phyloP scores from a whole-genome alignment of 2,329 filamentous ascomycete species.

The Colletotrichum coccodes region DNA sequence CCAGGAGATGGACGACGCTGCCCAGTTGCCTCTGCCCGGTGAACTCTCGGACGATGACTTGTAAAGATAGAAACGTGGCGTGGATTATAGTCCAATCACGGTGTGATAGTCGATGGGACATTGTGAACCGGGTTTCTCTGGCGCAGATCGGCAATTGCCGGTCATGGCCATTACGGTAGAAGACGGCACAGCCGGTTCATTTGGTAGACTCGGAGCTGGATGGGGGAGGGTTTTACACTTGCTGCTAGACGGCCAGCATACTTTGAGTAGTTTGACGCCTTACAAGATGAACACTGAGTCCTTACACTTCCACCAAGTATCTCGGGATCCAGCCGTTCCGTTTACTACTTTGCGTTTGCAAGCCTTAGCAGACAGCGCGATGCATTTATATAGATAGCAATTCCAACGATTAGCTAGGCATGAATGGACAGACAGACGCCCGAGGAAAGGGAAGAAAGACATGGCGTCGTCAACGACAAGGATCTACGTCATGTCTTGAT shows the following conservation, averaged over 20 bases:
- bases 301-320: conserved; percentile 19
- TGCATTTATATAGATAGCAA: conserved; percentile 29
- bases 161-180: conserved; percentile 29
- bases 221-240: conserved; percentile 27
- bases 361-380: conserved; percentile 8
- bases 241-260: conserved; percentile 31
- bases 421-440: background rate
- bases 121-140: conserved; percentile 26
- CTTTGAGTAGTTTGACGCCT: conserved; percentile 33
- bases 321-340: background rate
- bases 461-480: background rate
- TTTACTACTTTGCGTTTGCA: conserved; percentile 4
- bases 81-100: conserved; percentile 18
- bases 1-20: conserved; percentile 87
- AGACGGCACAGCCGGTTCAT: conserved; percentile 27
- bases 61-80: conserved; percentile 49
- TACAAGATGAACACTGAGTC: conserved; percentile 33
- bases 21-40: conserved; percentile 86
- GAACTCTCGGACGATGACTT: conserved; percentile 85
- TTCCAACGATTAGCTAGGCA: conserved; percentile 11
- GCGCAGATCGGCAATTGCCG: conserved; percentile 23
- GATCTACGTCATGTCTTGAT: background rate
- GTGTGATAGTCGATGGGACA: conserved; percentile 12
- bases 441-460: background rate
- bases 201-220: conserved; percentile 30